Conservation (phyloP, 495 filamentous ascomycete genomes). For the Mytilinidion resinicola region DNA sequence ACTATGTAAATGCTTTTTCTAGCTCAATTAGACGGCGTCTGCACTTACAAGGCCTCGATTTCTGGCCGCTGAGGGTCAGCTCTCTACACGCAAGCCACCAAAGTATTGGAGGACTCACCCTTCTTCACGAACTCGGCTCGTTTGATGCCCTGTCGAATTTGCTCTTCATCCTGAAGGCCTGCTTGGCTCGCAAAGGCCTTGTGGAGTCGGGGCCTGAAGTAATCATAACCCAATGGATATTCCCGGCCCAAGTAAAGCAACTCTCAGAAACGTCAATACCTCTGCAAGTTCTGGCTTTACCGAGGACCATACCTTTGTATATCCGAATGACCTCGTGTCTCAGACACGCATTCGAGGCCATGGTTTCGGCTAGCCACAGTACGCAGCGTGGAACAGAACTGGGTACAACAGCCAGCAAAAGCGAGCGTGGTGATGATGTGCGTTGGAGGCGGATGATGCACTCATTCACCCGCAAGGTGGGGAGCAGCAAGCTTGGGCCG, state of each 20-base stretch:
- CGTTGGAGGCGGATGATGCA: too few relatives aligned
- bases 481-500: not conserved
- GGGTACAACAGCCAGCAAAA: too few relatives aligned
- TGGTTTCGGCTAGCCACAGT: not conserved
- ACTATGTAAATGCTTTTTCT: slow-evolving; percentile 13
- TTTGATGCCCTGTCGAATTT: slow-evolving; percentile 69
- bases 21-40: not conserved
- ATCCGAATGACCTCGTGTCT: slow-evolving; percentile 76
- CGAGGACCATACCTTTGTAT: slow-evolving; percentile 72
- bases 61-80: slow-evolving; percentile 43
- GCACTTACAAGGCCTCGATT: slow-evolving; percentile 81
- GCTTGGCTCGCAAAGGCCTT: slow-evolving; percentile 74
- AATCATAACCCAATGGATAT: slow-evolving; percentile 81
- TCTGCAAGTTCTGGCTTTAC: not conserved
- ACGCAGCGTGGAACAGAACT: too few relatives aligned
- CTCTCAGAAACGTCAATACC: slow-evolving; percentile 45
- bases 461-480: not conserved
- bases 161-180: slow-evolving; percentile 58
- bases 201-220: slow-evolving; percentile 76
- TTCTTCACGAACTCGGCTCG: slow-evolving; percentile 86
- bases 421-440: too few relatives aligned
- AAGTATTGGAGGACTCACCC: slow-evolving; percentile 45
- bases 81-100: not conserved
- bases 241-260: slow-evolving; percentile 77
- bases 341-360: slow-evolving; percentile 39